Evolutionary conservation across 2,329 filamentous ascomycete genomes (phyloP), one percentile per base, ranked within the genome.

Genomic region (Zelopaecilomyces penicillatus): DNA sequence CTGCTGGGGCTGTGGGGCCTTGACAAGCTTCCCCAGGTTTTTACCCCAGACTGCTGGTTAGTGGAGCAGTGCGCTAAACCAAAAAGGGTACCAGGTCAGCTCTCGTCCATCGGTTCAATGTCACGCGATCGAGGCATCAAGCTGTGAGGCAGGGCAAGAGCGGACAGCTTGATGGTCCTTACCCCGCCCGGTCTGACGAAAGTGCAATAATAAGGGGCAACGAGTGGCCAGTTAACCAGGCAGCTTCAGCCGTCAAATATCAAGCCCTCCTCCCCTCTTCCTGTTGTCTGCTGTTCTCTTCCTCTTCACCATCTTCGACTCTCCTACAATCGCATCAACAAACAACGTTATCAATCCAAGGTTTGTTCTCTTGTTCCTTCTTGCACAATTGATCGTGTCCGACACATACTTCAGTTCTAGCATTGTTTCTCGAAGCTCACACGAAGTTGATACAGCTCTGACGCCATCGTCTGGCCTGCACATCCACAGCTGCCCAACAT

Each of bases 111-210:
- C 43, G 36, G 42, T 42, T 38, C 46, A 42, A 40, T 39, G 46
- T 49, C 46, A 49, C 46, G 46, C 46, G 46, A 49, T 49, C 43
- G 41, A 29, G 28, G 28, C 41, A 31, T 28, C 36, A 28, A 38
- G 5, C 10, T 31, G 2, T 34, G 9, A 34, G 32, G 32, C 32
- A 9, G 8, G 32, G 8, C 32, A 38, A 12, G 5, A 30, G 38
- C 38, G 35, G 41, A 28, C 41, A 43, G 27, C 34, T 43, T 19
- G 33, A 33, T 19, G 48, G 46, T 51, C 53, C 53, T 62, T 69
- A 69, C 66, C 66, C 66, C 66, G 66, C 65, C 65, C 65, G 62
- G 59, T 65, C 63, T 66, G 64, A 65, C 63, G 61, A 65, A 62
- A 63, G 58, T 59, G 57, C 19, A 19, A 19, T 19, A 19, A 19